Evolutionary conservation across 345 rosid species (phyloP).

Genomic region (Hypericum androsaemum): DNA sequence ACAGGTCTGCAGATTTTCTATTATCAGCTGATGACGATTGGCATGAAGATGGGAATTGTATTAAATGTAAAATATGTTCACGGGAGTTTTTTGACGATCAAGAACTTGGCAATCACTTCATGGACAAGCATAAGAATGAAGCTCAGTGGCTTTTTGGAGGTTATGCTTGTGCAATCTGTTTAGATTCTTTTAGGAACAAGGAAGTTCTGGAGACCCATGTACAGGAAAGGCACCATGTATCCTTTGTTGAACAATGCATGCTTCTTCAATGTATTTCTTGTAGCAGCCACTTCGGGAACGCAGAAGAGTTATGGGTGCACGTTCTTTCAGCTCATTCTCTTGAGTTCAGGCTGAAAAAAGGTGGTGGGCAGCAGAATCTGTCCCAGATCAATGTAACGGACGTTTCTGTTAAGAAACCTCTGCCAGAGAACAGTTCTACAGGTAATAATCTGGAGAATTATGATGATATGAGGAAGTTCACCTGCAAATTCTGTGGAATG

Average conservation of each 20-base stretch:
- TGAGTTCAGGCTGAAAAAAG: slow-evolving; percentile 41
- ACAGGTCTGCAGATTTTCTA: slow-evolving; percentile 36
- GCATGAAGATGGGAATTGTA: slow-evolving; percentile 31
- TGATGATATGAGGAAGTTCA: slow-evolving; percentile 39
- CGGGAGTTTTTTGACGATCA: slow-evolving; percentile 40
- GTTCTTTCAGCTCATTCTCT: slow-evolving; percentile 59
- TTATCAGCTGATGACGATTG: slow-evolving; percentile 27
- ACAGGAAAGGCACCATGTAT: slow-evolving; percentile 86
- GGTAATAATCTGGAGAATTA: slow-evolving; percentile 38
- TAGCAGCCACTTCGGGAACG: slow-evolving; percentile 81
- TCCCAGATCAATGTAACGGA: slow-evolving; percentile 12
- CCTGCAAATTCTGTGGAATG: slow-evolving; percentile 86
- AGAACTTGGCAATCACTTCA: slow-evolving; percentile 54
- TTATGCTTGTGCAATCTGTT: slow-evolving; percentile 91
- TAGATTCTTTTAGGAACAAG: slow-evolving; percentile 77
- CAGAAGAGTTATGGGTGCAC: slow-evolving; percentile 68
- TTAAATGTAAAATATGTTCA: slow-evolving; percentile 60
- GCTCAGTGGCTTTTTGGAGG: slow-evolving; percentile 76
- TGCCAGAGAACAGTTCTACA: slow-evolving; percentile 25
- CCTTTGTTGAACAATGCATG: slow-evolving; percentile 91
- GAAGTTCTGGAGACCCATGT: slow-evolving; percentile 74
- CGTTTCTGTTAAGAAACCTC: slow-evolving; percentile 31
- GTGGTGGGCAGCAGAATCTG: slow-evolving; percentile 23
- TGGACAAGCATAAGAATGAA: slow-evolving; percentile 66
- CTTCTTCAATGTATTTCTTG: slow-evolving; percentile 95